phyloP scores from a whole-genome alignment of 495 filamentous ascomycete genomes.

The Neurospora tetrasperma region DNA sequence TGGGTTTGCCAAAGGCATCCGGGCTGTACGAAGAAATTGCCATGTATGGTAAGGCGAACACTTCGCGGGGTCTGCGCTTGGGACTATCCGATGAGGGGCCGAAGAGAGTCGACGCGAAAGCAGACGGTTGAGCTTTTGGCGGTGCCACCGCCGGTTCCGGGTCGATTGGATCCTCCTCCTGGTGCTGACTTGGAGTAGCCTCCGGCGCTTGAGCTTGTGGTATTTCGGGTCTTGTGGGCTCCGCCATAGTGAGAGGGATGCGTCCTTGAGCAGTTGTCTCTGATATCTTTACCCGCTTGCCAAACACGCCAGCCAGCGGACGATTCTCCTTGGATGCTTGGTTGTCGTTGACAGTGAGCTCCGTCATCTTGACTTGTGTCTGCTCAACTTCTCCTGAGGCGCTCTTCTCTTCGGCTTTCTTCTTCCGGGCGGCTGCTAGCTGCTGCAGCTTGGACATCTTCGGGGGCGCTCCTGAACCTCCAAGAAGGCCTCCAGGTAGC shows the following conservation, averaged over 20 bases:
- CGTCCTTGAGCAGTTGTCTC: constrained; percentile 14
- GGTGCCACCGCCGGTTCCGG: background rate
- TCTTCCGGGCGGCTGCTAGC: constrained; percentile 76
- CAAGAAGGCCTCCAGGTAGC: constrained; percentile 58
- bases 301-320: constrained; percentile 11
- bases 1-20: constrained; percentile 75
- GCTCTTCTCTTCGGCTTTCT: constrained; percentile 64
- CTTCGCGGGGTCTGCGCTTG: constrained; percentile 28
- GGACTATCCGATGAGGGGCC: constrained; percentile 25
- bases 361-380: constrained; percentile 17
- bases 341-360: constrained; percentile 16
- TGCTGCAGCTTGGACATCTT: constrained; percentile 87
- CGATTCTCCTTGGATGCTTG: constrained; percentile 13
- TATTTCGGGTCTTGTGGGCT: constrained; percentile 7
- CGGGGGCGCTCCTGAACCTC: constrained; percentile 53
- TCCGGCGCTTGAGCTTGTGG: background rate
- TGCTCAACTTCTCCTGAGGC: constrained; percentile 22
- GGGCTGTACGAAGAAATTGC: constrained; percentile 24
- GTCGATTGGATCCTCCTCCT: background rate
- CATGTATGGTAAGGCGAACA: constrained; percentile 44
- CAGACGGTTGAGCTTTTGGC: constrained; percentile 39
- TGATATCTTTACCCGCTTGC: constrained; percentile 24
- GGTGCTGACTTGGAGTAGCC: background rate
- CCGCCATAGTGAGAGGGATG: constrained; percentile 6
- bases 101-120: constrained; percentile 61